Conservation (phyloP, 2,329 filamentous ascomycete genomes). For the Bipolaris zeicola region DNA sequence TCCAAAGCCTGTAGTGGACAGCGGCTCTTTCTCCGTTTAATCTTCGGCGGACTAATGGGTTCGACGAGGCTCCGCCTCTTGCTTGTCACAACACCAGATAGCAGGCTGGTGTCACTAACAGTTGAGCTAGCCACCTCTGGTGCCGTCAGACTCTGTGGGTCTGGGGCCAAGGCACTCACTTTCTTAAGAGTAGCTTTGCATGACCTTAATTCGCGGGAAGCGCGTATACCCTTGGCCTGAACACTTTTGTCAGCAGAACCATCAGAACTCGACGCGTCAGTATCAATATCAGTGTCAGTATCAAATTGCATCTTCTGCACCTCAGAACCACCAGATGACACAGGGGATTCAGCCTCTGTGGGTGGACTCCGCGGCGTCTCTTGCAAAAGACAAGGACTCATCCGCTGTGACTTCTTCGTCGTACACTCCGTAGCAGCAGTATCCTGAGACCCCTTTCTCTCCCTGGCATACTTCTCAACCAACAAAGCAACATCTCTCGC, state of each 20-base stretch:
- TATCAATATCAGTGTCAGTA: not conserved
- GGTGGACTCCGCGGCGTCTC: slow-evolving; percentile 8
- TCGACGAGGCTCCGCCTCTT: slow-evolving; percentile 15
- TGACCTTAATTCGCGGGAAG: slow-evolving; percentile 19
- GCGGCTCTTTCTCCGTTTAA: slow-evolving; percentile 24
- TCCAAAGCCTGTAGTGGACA: slow-evolving; percentile 18
- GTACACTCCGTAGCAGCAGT: slow-evolving; percentile 25
- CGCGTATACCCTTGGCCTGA: slow-evolving; percentile 26
- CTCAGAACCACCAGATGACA: not conserved
- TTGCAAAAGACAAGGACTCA: slow-evolving; percentile 21
- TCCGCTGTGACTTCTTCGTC: slow-evolving; percentile 25
- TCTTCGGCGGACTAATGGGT: slow-evolving; percentile 25
- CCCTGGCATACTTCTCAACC: slow-evolving; percentile 25
- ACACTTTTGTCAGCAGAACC: slow-evolving; percentile 23
- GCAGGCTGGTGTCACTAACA: not conserved
- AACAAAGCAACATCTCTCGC: slow-evolving; percentile 39
- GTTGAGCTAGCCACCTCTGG: too few relatives aligned
- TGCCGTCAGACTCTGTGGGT: not conserved
- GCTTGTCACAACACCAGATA: not conserved
- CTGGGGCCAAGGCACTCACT: too few relatives aligned
- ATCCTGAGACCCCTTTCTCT: slow-evolving; percentile 23
- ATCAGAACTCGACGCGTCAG: slow-evolving; percentile 19
- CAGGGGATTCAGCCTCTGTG: not conserved
- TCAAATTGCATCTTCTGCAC: slow-evolving; percentile 3
- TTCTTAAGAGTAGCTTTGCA: too few relatives aligned